Evolutionary conservation across 352 stramenopile species (phyloP).

Genomic region (Pythium diclinum): DNA sequence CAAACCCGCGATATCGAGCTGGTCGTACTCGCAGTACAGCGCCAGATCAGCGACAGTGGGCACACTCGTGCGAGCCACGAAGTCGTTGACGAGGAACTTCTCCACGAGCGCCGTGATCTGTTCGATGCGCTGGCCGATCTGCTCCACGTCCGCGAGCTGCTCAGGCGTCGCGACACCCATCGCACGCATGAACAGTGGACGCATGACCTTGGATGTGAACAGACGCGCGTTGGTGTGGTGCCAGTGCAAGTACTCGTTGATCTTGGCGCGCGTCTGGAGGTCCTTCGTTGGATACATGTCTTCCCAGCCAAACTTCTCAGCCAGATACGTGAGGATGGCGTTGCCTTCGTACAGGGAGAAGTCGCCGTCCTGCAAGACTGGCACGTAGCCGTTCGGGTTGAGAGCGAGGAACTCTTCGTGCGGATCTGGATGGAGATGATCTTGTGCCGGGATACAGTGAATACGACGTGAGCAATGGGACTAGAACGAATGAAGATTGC

Average conservation of each 20-base stretch:
- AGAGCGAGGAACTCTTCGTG: constrained; percentile 47
- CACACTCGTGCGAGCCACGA: constrained; percentile 41
- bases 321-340: constrained; percentile 53
- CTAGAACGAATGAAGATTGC: too few relatives aligned
- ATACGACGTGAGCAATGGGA: too few relatives aligned
- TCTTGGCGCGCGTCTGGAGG: constrained; percentile 41
- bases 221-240: constrained; percentile 58
- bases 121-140: constrained; percentile 36
- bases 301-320: constrained; percentile 43
- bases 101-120: constrained; percentile 41
- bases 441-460: too few relatives aligned
- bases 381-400: constrained; percentile 52
- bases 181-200: constrained; percentile 36
- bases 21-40: constrained; percentile 62
- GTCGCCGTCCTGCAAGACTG: constrained; percentile 47
- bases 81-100: constrained; percentile 47
- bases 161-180: constrained; percentile 34
- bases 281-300: constrained; percentile 53
- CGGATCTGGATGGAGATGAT: too few relatives aligned
- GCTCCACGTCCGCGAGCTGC: constrained; percentile 33
- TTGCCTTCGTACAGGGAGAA: constrained; percentile 57
- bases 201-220: constrained; percentile 43
- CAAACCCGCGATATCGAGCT: constrained; percentile 35
- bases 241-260: constrained; percentile 70
- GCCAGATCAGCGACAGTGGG: constrained; percentile 61